Conservation (phyloP, 441 rosid species). For the Erodium texanum region DNA sequence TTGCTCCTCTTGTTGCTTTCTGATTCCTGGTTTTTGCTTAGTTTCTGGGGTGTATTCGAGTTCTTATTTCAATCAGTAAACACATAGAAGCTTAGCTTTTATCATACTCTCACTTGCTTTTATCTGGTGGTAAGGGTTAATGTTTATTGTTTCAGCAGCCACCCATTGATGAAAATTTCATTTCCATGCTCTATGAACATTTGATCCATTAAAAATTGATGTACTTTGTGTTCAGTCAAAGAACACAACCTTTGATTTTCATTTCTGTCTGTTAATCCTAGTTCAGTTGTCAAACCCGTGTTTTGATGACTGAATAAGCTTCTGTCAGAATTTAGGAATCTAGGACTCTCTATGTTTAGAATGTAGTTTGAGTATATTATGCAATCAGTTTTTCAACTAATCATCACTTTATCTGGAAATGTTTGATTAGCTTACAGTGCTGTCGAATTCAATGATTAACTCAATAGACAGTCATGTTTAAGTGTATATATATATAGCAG, state of each 20-base stretch:
- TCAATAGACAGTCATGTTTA: neutral
- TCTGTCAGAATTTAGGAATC: neutral
- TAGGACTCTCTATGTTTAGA: neutral
- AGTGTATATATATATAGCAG: neutral
- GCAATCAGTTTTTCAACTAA: neutral
- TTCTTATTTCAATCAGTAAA: slow-evolving; percentile 19
- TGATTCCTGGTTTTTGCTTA: slow-evolving; percentile 17
- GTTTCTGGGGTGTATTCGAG: slow-evolving; percentile 20
- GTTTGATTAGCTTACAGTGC: neutral
- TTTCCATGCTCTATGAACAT: neutral
- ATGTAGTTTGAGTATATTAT: neutral
- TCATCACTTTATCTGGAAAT: neutral
- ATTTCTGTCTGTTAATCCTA: neutral
- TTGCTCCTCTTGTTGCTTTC: slow-evolving; percentile 21
- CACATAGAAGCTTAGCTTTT: slow-evolving; percentile 11
- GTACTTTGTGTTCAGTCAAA: neutral
- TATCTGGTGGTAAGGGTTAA: neutral
- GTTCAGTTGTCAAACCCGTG: neutral
- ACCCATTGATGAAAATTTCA: neutral
- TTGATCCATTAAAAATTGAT: neutral
- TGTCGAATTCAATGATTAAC: neutral
- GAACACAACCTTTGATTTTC: neutral
- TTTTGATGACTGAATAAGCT: neutral
- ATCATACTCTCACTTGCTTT: neutral
- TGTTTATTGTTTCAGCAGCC: neutral